phyloP scores from a whole-genome alignment of 1,284 basidiomycete genomes.

The Sanghuangporus sanghuang region DNA sequence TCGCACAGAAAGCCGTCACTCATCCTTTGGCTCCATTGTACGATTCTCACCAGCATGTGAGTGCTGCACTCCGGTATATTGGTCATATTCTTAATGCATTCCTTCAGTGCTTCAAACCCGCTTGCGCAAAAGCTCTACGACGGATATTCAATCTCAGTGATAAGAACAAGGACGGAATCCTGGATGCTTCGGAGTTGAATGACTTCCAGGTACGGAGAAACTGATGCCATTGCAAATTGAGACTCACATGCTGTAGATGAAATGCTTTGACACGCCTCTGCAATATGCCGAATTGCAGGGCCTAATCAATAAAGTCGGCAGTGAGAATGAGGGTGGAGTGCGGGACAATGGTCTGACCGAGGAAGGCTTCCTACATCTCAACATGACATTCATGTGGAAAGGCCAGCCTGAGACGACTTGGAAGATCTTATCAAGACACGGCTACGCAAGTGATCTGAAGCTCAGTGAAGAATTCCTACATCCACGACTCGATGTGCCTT shows the following conservation, averaged over 20 bases:
- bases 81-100: constrained; percentile 8
- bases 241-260: constrained; percentile 28
- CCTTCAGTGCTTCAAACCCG: constrained; percentile 83
- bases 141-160: constrained; percentile 98
- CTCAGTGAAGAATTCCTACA: constrained; percentile 84
- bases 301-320: constrained; percentile 81
- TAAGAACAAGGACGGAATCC: constrained; percentile 87
- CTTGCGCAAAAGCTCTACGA: constrained; percentile 82
- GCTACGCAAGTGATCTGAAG: constrained; percentile 91
- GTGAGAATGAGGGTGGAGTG: constrained; percentile 66
- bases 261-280: constrained; percentile 92
- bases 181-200: constrained; percentile 90
- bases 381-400: constrained; percentile 96
- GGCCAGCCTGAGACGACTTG: constrained; percentile 97
- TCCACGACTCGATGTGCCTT: constrained; percentile 92
- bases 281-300: constrained; percentile 92
- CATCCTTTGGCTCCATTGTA: constrained; percentile 97
- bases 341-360: constrained; percentile 82
- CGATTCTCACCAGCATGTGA: constrained; percentile 91
- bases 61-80: constrained; percentile 24
- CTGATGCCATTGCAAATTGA: constrained; percentile 9
- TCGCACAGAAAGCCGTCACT: constrained; percentile 96
- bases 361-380: constrained; percentile 90
- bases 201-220: constrained; percentile 79
- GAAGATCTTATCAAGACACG: constrained; percentile 93